phyloP scores from a whole-genome alignment of 106 monocot genomes.

The Iris macrosiphon region DNA sequence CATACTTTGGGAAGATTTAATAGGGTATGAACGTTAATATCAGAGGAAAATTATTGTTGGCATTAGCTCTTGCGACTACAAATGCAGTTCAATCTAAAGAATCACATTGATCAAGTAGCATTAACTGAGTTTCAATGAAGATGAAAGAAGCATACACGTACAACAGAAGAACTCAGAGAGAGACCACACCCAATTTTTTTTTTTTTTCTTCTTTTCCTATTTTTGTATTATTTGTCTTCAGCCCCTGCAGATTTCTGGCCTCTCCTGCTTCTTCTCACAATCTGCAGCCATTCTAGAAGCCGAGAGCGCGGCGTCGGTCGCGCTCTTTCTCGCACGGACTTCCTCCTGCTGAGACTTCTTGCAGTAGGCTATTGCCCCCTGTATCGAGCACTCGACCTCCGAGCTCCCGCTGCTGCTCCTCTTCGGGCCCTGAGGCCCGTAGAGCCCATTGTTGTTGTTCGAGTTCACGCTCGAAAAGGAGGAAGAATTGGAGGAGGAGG shows the following conservation, averaged over 20 bases:
- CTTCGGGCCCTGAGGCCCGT: conserved; percentile 19
- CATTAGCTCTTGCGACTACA: no score
- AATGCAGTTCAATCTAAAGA: background rate
- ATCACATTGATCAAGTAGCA: background rate
- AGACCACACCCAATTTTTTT: no score
- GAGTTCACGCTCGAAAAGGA: conserved; percentile 47
- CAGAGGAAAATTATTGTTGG: no score
- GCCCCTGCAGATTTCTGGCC: conserved; percentile 6
- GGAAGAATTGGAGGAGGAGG: conserved; percentile 40
- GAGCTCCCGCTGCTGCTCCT: conserved; percentile 69
- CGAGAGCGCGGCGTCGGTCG: conserved; percentile 31
- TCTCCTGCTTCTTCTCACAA: conserved; percentile 14
- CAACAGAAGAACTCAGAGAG: background rate
- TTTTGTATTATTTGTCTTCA: background rate
- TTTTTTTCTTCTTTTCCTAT: background rate
- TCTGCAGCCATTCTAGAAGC: conserved; percentile 23
- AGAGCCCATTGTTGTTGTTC: conserved; percentile 12
- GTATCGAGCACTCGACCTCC: conserved; percentile 72
- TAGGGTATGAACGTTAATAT: no score
- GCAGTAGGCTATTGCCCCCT: conserved; percentile 81
- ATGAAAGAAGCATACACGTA: background rate
- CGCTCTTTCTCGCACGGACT: conserved; percentile 37
- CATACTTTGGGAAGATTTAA: no score
- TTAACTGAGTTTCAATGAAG: background rate
- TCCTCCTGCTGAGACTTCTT: conserved; percentile 60